Base-by-base conservation (phyloP, 139 green algal species). In the Micractinium sp. region DNA sequence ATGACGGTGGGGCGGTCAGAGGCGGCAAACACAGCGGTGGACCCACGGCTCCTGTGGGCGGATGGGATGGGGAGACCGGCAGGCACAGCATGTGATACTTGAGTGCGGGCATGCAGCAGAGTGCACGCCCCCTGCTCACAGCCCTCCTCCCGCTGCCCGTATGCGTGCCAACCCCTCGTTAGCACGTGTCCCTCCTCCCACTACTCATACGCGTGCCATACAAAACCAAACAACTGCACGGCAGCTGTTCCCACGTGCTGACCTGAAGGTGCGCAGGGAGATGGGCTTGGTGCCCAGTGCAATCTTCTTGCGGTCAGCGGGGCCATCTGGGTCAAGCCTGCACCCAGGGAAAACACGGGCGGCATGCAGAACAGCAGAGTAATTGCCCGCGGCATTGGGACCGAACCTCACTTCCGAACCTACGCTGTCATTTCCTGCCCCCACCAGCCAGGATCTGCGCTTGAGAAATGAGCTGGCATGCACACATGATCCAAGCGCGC, bases 1-100 rank as follows among this genome's bases (percentile, higher is more conserved):
- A 99, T 97, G 69, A 99, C 94, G 22, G 98, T 98, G n/a, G 98
- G 98, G 0, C 98, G 94, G 93, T 99, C 98, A 19, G 87, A 95
- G 38, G 95, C 96, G 22, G 98, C 98, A 95, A 99, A 99, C 31
- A 99, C 97, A 80, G 96, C 90, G 14, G 88, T 90, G 29, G 90
- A 74, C 47, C 94, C 94, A 23, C 90, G 77, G 66, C 74, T 71
- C 81, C 82, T 85, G 86, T n/a, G n/a, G n/a, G n/a, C 63, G n/a
- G 15, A 35, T 31, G 53, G n/a, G n/a, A 53, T 19, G 47, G 29
- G 5, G 41, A 3, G 27, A 35, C 15, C 18, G 16, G 73, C n/a
- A 78, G 31, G 73, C n/a, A 41, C 3, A 9, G 47, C 47, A 9
- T 5, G 47, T 56, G 47, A 56, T 5, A 5, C 5, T 56, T 5